A percentile compares a stretch with the other conserved stretches of the same genome.
phyloP scores from a whole-genome alignment of 306 rosid genomes.

The Vachellia collinsii region DNA sequence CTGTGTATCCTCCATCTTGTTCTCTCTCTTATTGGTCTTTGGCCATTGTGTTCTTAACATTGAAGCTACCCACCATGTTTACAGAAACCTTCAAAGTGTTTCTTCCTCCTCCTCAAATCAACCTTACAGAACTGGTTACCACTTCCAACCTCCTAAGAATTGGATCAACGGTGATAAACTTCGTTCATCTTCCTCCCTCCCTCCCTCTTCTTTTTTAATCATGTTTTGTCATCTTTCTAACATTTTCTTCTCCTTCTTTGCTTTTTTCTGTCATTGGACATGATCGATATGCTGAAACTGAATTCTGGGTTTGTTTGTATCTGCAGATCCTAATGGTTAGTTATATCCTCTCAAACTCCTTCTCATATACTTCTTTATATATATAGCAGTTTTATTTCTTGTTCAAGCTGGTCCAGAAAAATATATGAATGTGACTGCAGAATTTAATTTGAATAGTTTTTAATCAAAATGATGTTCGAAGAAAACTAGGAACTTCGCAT shows the following conservation, averaged over 20 bases:
- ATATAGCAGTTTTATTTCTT: conserved; percentile 1
- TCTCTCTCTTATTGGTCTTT: conserved; percentile 11
- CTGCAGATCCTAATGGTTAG: conserved; percentile 89
- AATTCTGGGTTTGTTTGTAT: background rate
- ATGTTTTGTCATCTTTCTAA: conserved; percentile 42
- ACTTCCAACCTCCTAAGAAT: conserved; percentile 87
- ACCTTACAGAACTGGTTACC: conserved; percentile 88
- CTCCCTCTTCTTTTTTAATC: background rate
- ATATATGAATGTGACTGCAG: background rate
- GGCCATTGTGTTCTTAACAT: conserved; percentile 36
- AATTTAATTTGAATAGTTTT: conserved; percentile 20
- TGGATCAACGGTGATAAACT: conserved; percentile 81
- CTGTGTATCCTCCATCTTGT: conserved; percentile 42
- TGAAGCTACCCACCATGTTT: conserved; percentile 62
- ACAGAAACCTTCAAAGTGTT: conserved; percentile 40
- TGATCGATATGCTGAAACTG: conserved; percentile 43
- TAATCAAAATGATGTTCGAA: conserved; percentile 14
- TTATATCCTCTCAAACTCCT: background rate
- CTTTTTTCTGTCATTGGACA: conserved; percentile 32
- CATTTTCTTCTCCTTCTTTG: conserved; percentile 25
- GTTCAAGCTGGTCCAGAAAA: background rate
- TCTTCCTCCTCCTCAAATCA: conserved; percentile 43
- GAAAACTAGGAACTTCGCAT: background rate
- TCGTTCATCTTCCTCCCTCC: background rate
- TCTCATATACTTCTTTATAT: background rate